A percentile compares a stretch with the other conserved stretches of the same genome.
These are phyloP conservation scores for Sporothrix sp. DNA, from an alignment of 2,329 filamentous ascomycete species.

Conservation along the genomic window DNA sequence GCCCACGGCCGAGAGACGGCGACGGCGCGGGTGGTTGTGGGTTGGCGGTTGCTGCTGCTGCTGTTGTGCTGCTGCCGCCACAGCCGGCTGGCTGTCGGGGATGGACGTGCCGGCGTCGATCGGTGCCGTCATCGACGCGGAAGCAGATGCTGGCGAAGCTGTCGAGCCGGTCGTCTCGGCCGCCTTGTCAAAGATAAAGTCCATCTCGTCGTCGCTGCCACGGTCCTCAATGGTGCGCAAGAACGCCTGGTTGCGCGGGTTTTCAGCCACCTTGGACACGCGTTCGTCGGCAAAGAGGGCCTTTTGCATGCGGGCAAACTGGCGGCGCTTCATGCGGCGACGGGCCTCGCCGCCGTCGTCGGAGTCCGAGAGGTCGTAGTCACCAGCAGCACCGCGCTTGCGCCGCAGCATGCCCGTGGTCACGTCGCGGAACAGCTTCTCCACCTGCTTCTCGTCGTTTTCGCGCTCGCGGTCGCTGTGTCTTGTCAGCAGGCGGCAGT, in stretches of 20 bases:
- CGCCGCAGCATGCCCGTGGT: conserved; percentile 79
- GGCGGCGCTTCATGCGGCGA: conserved; percentile 70
- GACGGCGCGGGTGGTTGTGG: conserved; percentile 31
- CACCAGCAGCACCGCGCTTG: conserved; percentile 69
- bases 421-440: conserved; percentile 87
- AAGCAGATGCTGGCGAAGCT: conserved; percentile 18
- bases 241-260: conserved; percentile 84
- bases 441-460: conserved; percentile 76
- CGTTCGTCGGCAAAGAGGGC: conserved; percentile 81
- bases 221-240: conserved; percentile 80
- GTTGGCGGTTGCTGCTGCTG: conserved; percentile 27
- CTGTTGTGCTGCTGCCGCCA: background rate
- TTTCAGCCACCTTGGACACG: conserved; percentile 79
- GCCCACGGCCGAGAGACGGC: conserved; percentile 39
- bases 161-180: conserved; percentile 27
- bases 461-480: conserved; percentile 70
- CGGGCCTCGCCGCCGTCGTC: conserved; percentile 76
- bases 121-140: background rate
- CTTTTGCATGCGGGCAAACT: conserved; percentile 87
- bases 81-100: conserved; percentile 15
- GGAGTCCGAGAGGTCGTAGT: conserved; percentile 80
- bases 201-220: conserved; percentile 64
- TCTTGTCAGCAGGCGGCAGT: conserved; percentile 9
- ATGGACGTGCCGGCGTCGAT: background rate
- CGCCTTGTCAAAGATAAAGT: conserved; percentile 49